Evolutionary conservation across 169 alveolate genomes (phyloP), one percentile per base, ranked within the genome.

Genomic region (Plasmodium vivax): DNA sequence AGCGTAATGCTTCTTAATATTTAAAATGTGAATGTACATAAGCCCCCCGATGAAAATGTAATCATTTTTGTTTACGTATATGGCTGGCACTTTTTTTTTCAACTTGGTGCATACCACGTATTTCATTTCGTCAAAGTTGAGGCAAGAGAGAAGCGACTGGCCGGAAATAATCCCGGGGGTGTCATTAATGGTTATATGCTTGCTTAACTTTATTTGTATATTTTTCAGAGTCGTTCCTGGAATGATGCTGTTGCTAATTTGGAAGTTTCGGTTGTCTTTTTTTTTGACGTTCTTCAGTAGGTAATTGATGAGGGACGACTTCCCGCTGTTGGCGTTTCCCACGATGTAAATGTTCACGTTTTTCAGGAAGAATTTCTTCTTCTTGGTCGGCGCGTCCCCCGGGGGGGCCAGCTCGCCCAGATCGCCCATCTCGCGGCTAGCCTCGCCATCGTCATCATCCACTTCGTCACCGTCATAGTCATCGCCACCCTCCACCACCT

Each of bases 211-310:
- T 34, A 96, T 95, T 41, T 93, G 80, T 71, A 96, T 85, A 51
- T 95, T 95, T 51, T 95, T 85, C 81, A 96, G 82, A 2, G 98
- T 96, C 3, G 97, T 95, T 23, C 98, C 98, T 54, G 98, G 98
- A 4, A 96, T 92, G 34, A 96, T 94, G 80, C 98, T 96, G 23
- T 94, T 93, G 91, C 94, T 80, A 56, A 93, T 84, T 54, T 43
- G 84, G 71, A 82, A 41, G 3, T 56, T 30, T 79, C 83, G 68
- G 1, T 62, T 83, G 12, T 81, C 77, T 45, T 83, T 75, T 9
- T 83, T 88, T 43, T 82, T 32, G 32, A 81, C 30, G 32, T 56
- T 72, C 34, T 87, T 93, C 45, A 84, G 80, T 84, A 92, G 32
- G 73, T 73, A 87, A 81, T 87, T 93, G 47, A 74, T 85, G 12